These are phyloP conservation scores for Cercophora newfieldiana DNA, from an alignment of 495 filamentous ascomycete genomes.

Conservation along the genomic window DNA sequence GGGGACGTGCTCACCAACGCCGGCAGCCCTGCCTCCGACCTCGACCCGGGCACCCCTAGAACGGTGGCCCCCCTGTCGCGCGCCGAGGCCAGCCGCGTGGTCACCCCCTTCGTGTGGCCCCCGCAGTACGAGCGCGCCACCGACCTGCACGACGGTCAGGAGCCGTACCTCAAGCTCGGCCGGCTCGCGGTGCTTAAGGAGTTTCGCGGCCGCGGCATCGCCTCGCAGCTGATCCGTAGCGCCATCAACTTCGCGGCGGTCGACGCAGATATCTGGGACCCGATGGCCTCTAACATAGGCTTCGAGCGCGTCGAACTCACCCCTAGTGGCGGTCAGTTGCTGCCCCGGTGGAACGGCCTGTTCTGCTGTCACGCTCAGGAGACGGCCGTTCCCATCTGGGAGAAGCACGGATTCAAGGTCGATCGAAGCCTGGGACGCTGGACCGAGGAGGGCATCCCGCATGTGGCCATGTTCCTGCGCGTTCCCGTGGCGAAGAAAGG, in stretches of 20 bases:
- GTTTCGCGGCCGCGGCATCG: conserved; percentile 65
- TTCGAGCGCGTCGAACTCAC: neutral
- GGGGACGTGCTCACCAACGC: conserved; percentile 32
- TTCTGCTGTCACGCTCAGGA: conserved; percentile 74
- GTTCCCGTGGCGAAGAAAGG: neutral
- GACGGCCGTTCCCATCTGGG: conserved; percentile 60
- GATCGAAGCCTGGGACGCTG: conserved; percentile 74
- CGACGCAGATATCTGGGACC: conserved; percentile 55
- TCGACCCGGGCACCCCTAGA: neutral
- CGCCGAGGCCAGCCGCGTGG: conserved; percentile 1
- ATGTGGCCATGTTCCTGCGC: conserved; percentile 72
- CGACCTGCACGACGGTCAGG: conserved; percentile 51
- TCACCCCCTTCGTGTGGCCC: neutral
- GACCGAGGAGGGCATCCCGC: conserved; percentile 81
- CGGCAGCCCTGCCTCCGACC: neutral
- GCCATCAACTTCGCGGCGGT: conserved; percentile 61
- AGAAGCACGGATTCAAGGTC: conserved; percentile 63
- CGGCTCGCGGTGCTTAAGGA: conserved; percentile 65
- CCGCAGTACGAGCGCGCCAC: neutral
- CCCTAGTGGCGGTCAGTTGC: conserved; percentile 22
- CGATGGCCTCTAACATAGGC: conserved; percentile 29
- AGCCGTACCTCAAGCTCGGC: conserved; percentile 77
- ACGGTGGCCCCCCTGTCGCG: neutral
- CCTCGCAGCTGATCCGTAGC: conserved; percentile 59
- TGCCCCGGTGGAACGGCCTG: conserved; percentile 65